phyloP scores from a whole-genome alignment of 2,329 filamentous ascomycete genomes.

The Fonsecaea pedrosoi region DNA sequence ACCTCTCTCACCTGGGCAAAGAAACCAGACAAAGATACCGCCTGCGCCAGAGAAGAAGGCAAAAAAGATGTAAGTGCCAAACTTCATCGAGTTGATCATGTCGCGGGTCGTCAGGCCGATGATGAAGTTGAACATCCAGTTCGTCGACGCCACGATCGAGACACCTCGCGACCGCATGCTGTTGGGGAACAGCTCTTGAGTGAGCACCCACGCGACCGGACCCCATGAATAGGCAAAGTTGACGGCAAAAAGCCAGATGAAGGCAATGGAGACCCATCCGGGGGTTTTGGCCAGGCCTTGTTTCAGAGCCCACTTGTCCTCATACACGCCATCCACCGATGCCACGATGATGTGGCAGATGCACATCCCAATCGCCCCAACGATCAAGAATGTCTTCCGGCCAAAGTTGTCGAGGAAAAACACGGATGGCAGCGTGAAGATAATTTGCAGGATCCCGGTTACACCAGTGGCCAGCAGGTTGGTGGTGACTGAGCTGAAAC shows the following conservation, averaged over 20 bases:
- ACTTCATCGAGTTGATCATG: not conserved
- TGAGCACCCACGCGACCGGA: constrained; percentile 50
- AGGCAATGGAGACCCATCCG: constrained; percentile 70
- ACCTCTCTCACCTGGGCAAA: not conserved
- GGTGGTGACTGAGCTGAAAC: constrained; percentile 46
- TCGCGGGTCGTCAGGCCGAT: constrained; percentile 1
- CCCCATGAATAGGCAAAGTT: constrained; percentile 63
- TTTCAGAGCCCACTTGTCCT: constrained; percentile 59
- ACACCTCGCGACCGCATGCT: constrained; percentile 40
- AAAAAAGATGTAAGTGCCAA: not conserved
- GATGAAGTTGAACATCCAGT: constrained; percentile 14
- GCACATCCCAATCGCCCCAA: constrained; percentile 72
- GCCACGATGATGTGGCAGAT: constrained; percentile 74
- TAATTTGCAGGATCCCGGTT: constrained; percentile 47
- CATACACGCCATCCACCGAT: constrained; percentile 68
- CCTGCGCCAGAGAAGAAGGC: constrained; percentile 1
- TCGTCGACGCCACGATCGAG: not conserved
- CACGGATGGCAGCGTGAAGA: constrained; percentile 49
- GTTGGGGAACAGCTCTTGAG: constrained; percentile 50
- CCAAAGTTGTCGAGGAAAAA: constrained; percentile 50
- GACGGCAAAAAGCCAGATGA: constrained; percentile 72
- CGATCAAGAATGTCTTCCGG: constrained; percentile 48
- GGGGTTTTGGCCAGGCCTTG: constrained; percentile 58
- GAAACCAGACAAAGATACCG: not conserved
- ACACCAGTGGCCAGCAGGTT: constrained; percentile 49